Conservation (phyloP, 1,139 yeast genomes). For the Geotrichum carabidarum region DNA sequence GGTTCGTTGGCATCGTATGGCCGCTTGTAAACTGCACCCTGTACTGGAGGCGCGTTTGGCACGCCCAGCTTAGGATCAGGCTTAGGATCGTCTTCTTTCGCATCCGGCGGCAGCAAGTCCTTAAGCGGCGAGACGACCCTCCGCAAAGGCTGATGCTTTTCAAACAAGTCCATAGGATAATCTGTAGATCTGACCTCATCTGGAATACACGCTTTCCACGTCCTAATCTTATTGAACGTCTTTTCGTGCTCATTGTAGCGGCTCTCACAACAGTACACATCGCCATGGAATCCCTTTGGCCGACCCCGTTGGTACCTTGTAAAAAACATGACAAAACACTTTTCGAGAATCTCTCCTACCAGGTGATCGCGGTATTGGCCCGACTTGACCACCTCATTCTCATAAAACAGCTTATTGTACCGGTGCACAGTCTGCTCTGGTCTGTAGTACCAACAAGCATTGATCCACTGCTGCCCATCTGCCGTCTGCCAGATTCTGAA, state of each 20-base stretch:
- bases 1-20: conserved; percentile 68
- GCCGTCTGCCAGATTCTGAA: conserved; percentile 83
- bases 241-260: conserved; percentile 89
- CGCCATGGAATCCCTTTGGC: conserved; percentile 64
- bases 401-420: conserved; percentile 79
- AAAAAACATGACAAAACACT: conserved; percentile 90
- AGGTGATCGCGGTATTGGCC: conserved; percentile 95
- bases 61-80: conserved; percentile 80
- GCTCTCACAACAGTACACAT: conserved; percentile 89
- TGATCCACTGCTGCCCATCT: conserved; percentile 85
- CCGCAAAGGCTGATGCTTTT: conserved; percentile 46
- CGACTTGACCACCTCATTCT: conserved; percentile 91
- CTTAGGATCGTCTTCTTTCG: conserved; percentile 64
- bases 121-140: conserved; percentile 84
- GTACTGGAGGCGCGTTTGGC: conserved; percentile 83
- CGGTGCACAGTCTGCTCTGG: conserved; percentile 97
- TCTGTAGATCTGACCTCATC: conserved; percentile 91
- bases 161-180: conserved; percentile 56
- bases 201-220: conserved; percentile 98
- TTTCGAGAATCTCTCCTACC: conserved; percentile 82
- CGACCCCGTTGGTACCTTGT: conserved; percentile 94
- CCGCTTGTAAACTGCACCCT: conserved; percentile 83
- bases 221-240: conserved; percentile 86
- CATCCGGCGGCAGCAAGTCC: conserved; percentile 66
- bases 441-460: conserved; percentile 95